Conservation (phyloP, 2,329 filamentous ascomycete genomes). For the Emergomyces africanus region DNA sequence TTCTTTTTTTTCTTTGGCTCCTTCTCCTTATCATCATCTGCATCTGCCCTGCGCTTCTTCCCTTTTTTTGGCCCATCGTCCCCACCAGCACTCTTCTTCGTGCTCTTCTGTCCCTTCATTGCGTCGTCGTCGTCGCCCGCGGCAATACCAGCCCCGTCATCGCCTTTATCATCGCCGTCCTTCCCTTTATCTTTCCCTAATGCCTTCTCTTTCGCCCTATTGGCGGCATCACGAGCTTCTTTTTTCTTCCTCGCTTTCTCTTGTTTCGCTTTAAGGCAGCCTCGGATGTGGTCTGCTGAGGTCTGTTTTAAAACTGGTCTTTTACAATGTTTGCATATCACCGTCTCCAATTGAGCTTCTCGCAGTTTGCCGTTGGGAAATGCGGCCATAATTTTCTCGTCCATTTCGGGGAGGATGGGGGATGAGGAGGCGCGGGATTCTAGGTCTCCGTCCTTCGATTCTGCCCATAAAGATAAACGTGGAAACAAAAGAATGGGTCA, state of each 20-base stretch:
- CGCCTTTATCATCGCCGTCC: slow-evolving; percentile 28
- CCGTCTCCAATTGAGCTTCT: slow-evolving; percentile 64
- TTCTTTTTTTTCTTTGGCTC: slow-evolving; percentile 84
- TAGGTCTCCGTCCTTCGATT: slow-evolving; percentile 14
- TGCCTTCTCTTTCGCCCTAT: slow-evolving; percentile 44
- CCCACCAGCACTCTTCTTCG: slow-evolving; percentile 49
- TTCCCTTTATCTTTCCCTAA: slow-evolving; percentile 34
- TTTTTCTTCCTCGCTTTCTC: slow-evolving; percentile 68
- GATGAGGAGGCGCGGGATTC: slow-evolving; percentile 25
- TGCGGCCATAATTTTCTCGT: slow-evolving; percentile 61
- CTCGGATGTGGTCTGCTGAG: slow-evolving; percentile 66
- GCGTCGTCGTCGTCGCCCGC: slow-evolving; percentile 18
- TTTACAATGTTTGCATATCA: slow-evolving; percentile 90
- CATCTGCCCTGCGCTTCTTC: slow-evolving; percentile 68
- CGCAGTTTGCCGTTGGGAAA: slow-evolving; percentile 73
- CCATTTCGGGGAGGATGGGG: slow-evolving; percentile 44
- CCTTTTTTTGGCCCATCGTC: slow-evolving; percentile 49
- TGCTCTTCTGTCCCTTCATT: slow-evolving; percentile 50
- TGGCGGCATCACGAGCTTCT: slow-evolving; percentile 57
- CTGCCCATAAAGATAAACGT: slow-evolving; percentile 1
- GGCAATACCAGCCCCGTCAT: slow-evolving; percentile 19
- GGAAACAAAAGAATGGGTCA: not conserved
- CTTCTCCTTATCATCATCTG: slow-evolving; percentile 56
- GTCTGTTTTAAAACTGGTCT: slow-evolving; percentile 67
- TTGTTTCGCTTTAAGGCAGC: slow-evolving; percentile 74